A percentile compares a stretch with the other conserved stretches of the same genome.
These are phyloP conservation scores for Penicillium arizonense DNA, from an alignment of 495 filamentous ascomycete genomes.

Conservation along the genomic window DNA sequence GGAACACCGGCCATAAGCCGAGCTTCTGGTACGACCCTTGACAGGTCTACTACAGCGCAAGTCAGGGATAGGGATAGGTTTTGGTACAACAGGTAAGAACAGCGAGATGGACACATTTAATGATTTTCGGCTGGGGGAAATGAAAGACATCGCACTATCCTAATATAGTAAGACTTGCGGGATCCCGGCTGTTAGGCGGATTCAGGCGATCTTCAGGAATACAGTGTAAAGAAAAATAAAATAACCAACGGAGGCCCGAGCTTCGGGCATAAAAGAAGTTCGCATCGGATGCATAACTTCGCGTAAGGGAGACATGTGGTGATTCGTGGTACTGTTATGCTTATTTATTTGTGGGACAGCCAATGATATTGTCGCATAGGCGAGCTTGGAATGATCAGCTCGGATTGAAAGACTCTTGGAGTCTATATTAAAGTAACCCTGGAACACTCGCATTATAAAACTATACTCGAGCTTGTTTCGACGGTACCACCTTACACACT, in stretches of 20 bases:
- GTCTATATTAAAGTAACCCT: too few relatives aligned
- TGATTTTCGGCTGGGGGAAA: background rate
- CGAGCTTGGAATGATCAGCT: slow-evolving; percentile 3
- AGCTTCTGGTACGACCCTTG: too few relatives aligned
- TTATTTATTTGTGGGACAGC: slow-evolving; percentile 4
- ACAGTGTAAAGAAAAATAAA: background rate
- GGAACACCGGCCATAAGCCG: too few relatives aligned
- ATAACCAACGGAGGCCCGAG: background rate
- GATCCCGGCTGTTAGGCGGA: background rate
- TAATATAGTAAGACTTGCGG: background rate
- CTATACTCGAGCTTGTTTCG: too few relatives aligned
- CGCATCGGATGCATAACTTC: background rate
- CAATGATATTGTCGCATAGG: slow-evolving; percentile 2
- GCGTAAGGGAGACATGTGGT: background rate
- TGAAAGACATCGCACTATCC: background rate
- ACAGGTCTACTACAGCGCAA: background rate
- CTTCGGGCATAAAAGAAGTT: background rate
- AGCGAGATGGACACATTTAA: background rate
- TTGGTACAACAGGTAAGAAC: too few relatives aligned
- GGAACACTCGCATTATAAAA: too few relatives aligned
- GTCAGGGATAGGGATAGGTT: background rate
- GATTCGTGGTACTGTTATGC: slow-evolving; percentile 1
- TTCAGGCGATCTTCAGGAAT: background rate
- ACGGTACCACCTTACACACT: slow-evolving; percentile 14
- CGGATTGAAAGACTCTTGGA: slow-evolving; percentile 5